Evolutionary conservation across 345 rosid genomes (phyloP).

Genomic region (Abelmoschus esculentus): DNA sequence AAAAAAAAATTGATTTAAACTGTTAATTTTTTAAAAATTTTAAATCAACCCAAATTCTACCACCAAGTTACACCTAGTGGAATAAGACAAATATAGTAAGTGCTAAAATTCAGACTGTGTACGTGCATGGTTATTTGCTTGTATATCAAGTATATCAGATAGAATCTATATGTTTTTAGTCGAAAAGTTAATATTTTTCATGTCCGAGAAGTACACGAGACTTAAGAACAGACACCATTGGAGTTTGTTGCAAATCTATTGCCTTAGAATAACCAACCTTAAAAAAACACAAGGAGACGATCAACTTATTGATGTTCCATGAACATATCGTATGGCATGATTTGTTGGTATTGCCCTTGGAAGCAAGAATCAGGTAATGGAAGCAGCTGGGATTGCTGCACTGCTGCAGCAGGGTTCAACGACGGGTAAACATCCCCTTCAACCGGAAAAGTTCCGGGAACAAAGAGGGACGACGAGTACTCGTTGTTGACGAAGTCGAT

Average conservation of each 20-base stretch:
- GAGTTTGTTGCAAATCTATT: not conserved
- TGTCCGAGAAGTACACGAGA: not conserved
- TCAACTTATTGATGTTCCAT: constrained; percentile 3
- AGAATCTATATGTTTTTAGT: too few species aligned
- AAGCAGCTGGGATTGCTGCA: not conserved
- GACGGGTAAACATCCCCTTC: not conserved
- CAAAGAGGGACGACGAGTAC: not conserved
- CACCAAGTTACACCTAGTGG: too few species aligned
- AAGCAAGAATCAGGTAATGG: constrained; percentile 4
- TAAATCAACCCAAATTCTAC: too few species aligned
- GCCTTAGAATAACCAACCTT: not conserved
- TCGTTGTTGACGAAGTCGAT: constrained; percentile 22
- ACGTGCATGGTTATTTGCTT: too few species aligned
- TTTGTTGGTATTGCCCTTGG: not conserved
- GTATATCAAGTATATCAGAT: too few species aligned
- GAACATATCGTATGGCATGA: not conserved
- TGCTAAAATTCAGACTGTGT: too few species aligned
- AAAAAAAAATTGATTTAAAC: too few species aligned
- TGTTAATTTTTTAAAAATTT: too few species aligned
- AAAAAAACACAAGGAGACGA: not conserved
- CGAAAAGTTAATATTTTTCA: too few species aligned
- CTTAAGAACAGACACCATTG: not conserved
- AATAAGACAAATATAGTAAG: too few species aligned
- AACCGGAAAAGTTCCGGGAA: not conserved
- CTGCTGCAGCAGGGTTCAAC: not conserved